Percentiles rank a stretch among this genome's conserved stretches.
These are phyloP conservation scores for Torulaspora indica DNA, from an alignment of 805 yeast species.

Conservation along the genomic window DNA sequence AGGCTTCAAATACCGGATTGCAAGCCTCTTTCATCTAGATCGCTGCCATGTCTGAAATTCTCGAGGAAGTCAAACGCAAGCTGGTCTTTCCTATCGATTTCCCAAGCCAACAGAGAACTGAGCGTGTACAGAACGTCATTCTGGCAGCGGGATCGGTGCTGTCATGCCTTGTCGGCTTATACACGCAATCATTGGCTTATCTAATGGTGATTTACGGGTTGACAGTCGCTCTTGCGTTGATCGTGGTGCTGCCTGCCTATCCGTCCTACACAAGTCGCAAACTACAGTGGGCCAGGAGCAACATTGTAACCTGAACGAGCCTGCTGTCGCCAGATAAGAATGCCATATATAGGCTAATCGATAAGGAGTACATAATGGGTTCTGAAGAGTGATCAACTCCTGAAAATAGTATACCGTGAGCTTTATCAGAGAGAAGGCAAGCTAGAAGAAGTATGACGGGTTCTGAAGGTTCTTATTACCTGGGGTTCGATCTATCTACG, in stretches of 20 bases:
- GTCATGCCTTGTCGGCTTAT: conserved; percentile 47
- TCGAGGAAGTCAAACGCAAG: conserved; percentile 27
- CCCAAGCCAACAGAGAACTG: conserved; percentile 29
- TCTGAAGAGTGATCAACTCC: conserved; percentile 4
- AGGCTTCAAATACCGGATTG: neutral
- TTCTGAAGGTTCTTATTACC: conserved; percentile 29
- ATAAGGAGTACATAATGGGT: conserved; percentile 5
- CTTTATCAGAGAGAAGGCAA: no score
- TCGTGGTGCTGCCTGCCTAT: conserved; percentile 55
- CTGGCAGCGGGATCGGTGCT: conserved; percentile 30
- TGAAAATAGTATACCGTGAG: no score
- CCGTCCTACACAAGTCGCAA: conserved; percentile 49
- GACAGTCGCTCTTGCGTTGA: conserved; percentile 33
- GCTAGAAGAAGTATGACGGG: conserved; percentile 4
- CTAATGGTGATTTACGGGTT: conserved; percentile 40
- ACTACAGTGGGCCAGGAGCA: conserved; percentile 41
- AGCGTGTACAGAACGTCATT: conserved; percentile 14
- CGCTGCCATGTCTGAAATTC: conserved; percentile 32
- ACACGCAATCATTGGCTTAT: conserved; percentile 42
- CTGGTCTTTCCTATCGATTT: conserved; percentile 36
- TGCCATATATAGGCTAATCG: conserved; percentile 3
- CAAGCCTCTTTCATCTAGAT: neutral
- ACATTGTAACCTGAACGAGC: neutral
- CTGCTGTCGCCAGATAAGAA: neutral
- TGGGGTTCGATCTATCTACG: conserved; percentile 85